Conservation (phyloP, 805 yeast species). For the Schizosaccharomyces cryophilus region DNA sequence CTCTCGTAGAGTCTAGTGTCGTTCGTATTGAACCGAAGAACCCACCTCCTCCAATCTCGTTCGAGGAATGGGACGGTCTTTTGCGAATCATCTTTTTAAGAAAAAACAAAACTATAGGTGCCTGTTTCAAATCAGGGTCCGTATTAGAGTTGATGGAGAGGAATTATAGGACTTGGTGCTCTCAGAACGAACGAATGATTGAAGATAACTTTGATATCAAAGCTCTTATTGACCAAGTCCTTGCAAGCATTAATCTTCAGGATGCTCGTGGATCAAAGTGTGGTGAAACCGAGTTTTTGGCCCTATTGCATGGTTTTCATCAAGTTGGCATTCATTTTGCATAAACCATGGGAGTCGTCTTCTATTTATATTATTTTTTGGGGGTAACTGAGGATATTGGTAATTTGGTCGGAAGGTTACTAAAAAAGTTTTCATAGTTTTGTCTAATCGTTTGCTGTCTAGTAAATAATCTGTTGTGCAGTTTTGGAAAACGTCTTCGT, state of each 20-base stretch:
- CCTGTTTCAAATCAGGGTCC: slow-evolving; percentile 69
- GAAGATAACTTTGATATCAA: slow-evolving; percentile 21
- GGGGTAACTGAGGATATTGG: too few species aligned
- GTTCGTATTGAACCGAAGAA: slow-evolving; percentile 75
- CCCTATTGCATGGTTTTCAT: slow-evolving; percentile 69
- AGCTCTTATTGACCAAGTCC: slow-evolving; percentile 44
- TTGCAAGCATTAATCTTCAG: slow-evolving; percentile 52
- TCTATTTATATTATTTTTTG: neutral
- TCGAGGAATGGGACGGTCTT: slow-evolving; percentile 91
- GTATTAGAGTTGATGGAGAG: slow-evolving; percentile 61
- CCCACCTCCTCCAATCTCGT: slow-evolving; percentile 87
- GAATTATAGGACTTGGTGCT: slow-evolving; percentile 60
- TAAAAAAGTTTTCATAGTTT: too few species aligned
- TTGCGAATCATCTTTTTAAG: slow-evolving; percentile 77
- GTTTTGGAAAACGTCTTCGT: too few species aligned
- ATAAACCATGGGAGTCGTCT: slow-evolving; percentile 13
- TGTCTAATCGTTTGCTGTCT: neutral
- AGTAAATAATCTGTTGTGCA: too few species aligned
- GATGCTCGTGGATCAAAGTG: slow-evolving; percentile 82
- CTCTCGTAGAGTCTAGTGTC: slow-evolving; percentile 91
- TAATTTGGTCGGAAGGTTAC: too few species aligned
- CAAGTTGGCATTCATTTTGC: slow-evolving; percentile 95
- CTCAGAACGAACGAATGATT: slow-evolving; percentile 21
- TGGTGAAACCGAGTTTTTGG: slow-evolving; percentile 80
- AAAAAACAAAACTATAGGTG: slow-evolving; percentile 70